These are phyloP conservation scores for Phytopythium vexans DNA, from an alignment of 352 stramenopile genomes.

Conservation along the genomic window DNA sequence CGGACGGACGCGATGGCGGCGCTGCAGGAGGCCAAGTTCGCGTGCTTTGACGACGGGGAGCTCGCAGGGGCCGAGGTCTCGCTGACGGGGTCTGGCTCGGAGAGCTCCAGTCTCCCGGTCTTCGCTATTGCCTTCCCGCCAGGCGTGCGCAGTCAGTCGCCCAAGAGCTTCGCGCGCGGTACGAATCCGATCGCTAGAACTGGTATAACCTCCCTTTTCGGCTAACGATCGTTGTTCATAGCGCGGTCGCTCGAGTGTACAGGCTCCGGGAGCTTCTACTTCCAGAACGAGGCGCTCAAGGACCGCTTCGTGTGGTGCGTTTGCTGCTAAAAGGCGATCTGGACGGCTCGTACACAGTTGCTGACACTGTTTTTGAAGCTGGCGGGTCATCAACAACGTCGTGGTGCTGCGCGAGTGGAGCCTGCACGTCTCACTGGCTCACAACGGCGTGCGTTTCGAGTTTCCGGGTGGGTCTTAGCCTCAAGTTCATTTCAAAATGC, in stretches of 20 bases:
- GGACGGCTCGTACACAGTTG: neutral
- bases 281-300: constrained; percentile 60
- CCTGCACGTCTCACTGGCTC: constrained; percentile 52
- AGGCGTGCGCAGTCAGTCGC: constrained; percentile 28
- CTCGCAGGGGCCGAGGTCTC: constrained; percentile 4
- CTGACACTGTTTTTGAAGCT: constrained; percentile 19
- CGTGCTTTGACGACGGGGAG: constrained; percentile 68
- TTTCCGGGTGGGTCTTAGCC: constrained; percentile 28
- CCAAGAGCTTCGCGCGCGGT: constrained; percentile 59
- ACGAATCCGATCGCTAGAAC: constrained; percentile 1
- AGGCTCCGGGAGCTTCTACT: constrained; percentile 70
- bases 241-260: constrained; percentile 65
- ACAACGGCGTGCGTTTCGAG: constrained; percentile 56
- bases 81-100: constrained; percentile 4
- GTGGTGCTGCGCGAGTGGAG: constrained; percentile 71
- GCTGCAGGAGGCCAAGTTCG: constrained; percentile 69
- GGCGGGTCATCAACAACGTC: constrained; percentile 72
- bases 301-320: constrained; percentile 63
- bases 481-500: neutral
- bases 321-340: neutral
- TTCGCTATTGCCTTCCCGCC: constrained; percentile 33
- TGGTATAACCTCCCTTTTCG: neutral
- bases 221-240: constrained; percentile 7
- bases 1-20: constrained; percentile 20
- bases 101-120: constrained; percentile 10